These are phyloP conservation scores for Diaporthe caulivora DNA, from an alignment of 2,329 filamentous ascomycete genomes.

Conservation along the genomic window DNA sequence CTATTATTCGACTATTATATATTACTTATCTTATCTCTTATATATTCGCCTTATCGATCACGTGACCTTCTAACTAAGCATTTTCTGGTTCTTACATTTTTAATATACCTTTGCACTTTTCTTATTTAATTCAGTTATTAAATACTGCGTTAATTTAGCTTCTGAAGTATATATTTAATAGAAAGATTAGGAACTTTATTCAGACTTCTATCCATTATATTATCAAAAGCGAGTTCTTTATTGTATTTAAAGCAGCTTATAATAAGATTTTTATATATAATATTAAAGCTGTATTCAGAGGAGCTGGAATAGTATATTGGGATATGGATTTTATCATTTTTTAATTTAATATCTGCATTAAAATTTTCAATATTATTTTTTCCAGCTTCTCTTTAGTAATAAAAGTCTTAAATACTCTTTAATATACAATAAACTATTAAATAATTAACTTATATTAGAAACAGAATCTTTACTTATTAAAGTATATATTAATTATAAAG, in stretches of 20 bases:
- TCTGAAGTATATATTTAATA: background rate
- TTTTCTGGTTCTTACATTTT: too few species aligned
- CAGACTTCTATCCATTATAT: background rate
- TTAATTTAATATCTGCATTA: background rate
- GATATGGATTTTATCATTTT: background rate
- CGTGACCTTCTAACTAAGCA: too few species aligned
- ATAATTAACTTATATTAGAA: background rate
- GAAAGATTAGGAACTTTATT: background rate
- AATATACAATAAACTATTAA: background rate
- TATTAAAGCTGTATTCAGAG: background rate
- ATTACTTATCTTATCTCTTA: too few species aligned
- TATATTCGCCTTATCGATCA: too few species aligned
- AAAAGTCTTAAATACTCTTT: background rate
- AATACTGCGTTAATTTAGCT: background rate
- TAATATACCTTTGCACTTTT: background rate
- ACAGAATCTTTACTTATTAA: background rate
- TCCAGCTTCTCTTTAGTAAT: background rate
- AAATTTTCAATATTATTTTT: background rate
- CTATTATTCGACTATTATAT: too few species aligned
- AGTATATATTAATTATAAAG: background rate
- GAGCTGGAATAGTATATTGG: background rate
- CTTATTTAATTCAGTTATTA: background rate
- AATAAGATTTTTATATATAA: background rate
- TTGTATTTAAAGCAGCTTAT: background rate
- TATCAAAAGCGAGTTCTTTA: background rate